Evolutionary conservation across 495 filamentous ascomycete genomes (phyloP).

Genomic region (Neurospora sp.): DNA sequence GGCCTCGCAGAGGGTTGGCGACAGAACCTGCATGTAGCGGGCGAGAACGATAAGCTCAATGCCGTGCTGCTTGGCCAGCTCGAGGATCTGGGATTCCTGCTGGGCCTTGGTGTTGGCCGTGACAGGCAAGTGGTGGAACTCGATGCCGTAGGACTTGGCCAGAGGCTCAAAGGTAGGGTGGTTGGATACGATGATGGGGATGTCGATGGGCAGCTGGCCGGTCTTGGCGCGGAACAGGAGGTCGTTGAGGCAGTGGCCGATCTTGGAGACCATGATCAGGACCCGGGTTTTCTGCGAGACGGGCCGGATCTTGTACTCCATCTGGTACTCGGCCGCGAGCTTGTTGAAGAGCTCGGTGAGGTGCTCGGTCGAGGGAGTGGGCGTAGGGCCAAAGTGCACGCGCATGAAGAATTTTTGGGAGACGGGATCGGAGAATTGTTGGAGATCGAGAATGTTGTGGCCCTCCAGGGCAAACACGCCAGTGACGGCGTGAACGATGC

Average conservation of each 20-base stretch:
- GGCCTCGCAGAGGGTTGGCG: conserved; percentile 54
- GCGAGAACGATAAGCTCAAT: conserved; percentile 66
- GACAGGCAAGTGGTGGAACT: conserved; percentile 65
- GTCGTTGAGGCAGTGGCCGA: conserved; percentile 71
- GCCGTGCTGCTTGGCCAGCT: conserved; percentile 49
- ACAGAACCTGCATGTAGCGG: conserved; percentile 79
- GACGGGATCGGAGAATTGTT: conserved; percentile 59
- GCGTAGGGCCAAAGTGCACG: conserved; percentile 52
- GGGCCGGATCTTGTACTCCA: conserved; percentile 54
- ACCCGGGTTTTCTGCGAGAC: conserved; percentile 53
- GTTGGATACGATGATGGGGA: conserved; percentile 62
- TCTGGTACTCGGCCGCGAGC: conserved; percentile 45
- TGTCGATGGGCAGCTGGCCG: conserved; percentile 54
- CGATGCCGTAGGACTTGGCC: conserved; percentile 58
- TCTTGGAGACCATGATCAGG: conserved; percentile 75
- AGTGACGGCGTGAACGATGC: conserved; percentile 69
- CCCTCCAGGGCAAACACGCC: conserved; percentile 53
- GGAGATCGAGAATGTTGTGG: conserved; percentile 64
- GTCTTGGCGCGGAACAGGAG: conserved; percentile 62
- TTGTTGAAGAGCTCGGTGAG: conserved; percentile 41
- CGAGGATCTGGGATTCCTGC: conserved; percentile 56
- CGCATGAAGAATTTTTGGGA: conserved; percentile 69
- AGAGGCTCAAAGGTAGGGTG: conserved; percentile 60
- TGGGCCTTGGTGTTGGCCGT: conserved; percentile 51
- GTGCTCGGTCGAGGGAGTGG: conserved; percentile 27